Conservation (phyloP, 2,329 filamentous ascomycete genomes). For the Chaetomiaceae sp. region DNA sequence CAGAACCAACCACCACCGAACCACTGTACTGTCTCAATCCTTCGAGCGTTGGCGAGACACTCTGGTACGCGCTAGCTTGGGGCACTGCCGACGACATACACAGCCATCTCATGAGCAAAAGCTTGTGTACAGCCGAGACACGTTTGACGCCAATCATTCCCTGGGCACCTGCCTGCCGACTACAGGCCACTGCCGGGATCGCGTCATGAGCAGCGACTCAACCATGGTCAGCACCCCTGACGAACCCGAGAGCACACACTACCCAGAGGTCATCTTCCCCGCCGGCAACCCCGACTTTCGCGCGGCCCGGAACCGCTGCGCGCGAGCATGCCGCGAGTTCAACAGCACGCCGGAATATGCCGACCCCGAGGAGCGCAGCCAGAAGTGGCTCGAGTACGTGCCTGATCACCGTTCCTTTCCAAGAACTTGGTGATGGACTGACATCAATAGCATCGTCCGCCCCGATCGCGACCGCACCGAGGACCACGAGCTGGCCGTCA, state of each 20-base stretch:
- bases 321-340: constrained; percentile 30
- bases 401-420: no score
- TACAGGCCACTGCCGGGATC: no score
- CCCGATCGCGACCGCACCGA: constrained; percentile 23
- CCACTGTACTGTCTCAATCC: no score
- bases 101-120: no score
- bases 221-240: background rate
- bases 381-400: constrained; percentile 29
- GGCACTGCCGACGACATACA: no score
- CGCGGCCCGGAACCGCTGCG: constrained; percentile 27
- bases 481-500: constrained; percentile 18
- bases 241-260: background rate
- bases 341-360: constrained; percentile 31
- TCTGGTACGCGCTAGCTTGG: no score
- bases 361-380: constrained; percentile 25
- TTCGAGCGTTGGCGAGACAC: no score
- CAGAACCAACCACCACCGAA: no score
- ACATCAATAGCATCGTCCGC: constrained; percentile 26
- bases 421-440: no score
- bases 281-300: constrained; percentile 32
- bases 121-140: no score
- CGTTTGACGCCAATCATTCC: no score
- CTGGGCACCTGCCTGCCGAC: no score
- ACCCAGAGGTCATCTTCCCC: constrained; percentile 25
- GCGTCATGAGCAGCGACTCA: constrained; percentile 9